Evolutionary conservation across 352 stramenopile species (phyloP).

Genomic region (Aphanomyces euteiches): DNA sequence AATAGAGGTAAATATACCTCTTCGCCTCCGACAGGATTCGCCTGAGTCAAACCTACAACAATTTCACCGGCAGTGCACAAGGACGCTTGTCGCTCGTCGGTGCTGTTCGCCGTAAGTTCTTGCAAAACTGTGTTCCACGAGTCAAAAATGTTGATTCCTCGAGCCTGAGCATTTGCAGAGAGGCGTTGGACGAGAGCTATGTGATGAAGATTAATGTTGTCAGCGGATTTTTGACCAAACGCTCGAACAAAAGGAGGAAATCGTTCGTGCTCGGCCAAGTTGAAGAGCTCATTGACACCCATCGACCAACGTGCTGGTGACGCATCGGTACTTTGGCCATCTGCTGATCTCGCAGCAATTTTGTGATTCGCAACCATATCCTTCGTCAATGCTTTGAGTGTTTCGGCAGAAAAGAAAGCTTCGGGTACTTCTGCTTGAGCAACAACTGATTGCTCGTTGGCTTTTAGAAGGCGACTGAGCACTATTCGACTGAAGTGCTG

Average conservation of each 20-base stretch:
- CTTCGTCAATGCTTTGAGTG: slow-evolving; percentile 42
- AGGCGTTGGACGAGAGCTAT: slow-evolving; percentile 16
- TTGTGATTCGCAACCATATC: slow-evolving; percentile 51
- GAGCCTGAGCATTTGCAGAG: background rate
- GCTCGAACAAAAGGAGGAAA: background rate
- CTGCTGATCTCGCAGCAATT: slow-evolving; percentile 53
- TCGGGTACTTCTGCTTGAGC: slow-evolving; percentile 21
- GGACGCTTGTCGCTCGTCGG: slow-evolving; percentile 58
- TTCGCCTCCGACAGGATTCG: slow-evolving; percentile 41
- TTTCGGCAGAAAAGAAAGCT: slow-evolving; percentile 44
- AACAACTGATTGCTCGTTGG: slow-evolving; percentile 38
- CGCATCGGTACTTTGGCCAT: slow-evolving; percentile 62
- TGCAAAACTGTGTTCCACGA: slow-evolving; percentile 11
- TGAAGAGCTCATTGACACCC: slow-evolving; percentile 58
- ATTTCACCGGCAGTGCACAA: slow-evolving; percentile 57
- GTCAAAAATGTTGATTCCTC: background rate
- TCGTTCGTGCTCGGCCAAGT: slow-evolving; percentile 11
- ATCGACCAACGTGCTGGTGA: slow-evolving; percentile 73
- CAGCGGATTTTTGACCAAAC: slow-evolving; percentile 20
- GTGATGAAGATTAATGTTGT: slow-evolving; percentile 19
- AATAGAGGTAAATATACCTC: slow-evolving; percentile 38
- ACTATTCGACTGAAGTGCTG: slow-evolving; percentile 54
- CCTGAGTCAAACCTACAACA: slow-evolving; percentile 39
- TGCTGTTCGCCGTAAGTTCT: background rate
- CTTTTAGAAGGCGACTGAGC: slow-evolving; percentile 48